phyloP scores from a whole-genome alignment of 805 yeast species.

The Wickerhamomyces mucosus region DNA sequence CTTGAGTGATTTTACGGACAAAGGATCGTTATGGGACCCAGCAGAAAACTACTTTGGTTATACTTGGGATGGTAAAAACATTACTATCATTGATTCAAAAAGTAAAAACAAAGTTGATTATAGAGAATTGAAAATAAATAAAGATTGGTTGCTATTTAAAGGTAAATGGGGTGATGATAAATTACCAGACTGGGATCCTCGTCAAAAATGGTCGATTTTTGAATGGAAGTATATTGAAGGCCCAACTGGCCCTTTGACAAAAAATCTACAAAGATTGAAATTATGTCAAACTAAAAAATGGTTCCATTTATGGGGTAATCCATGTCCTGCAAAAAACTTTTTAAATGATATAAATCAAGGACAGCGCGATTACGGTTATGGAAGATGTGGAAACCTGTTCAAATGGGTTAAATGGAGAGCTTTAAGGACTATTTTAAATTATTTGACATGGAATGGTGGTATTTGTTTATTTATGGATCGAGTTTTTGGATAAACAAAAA shows the following conservation, averaged over 20 bases:
- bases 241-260: slow-evolving; percentile 81
- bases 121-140: slow-evolving; percentile 18
- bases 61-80: slow-evolving; percentile 53
- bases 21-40: slow-evolving; percentile 96
- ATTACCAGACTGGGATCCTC: slow-evolving; percentile 53
- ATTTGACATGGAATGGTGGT: slow-evolving; percentile 54
- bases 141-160: slow-evolving; percentile 62
- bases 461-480: slow-evolving; percentile 45
- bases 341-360: slow-evolving; percentile 30
- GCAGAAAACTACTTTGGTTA: slow-evolving; percentile 72
- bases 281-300: slow-evolving; percentile 83
- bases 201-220: slow-evolving; percentile 82
- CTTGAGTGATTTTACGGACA: slow-evolving; percentile 84
- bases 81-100: slow-evolving; percentile 28
- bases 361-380: slow-evolving; percentile 70
- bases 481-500: slow-evolving; percentile 34
- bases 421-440: slow-evolving; percentile 38
- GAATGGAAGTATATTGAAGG: slow-evolving; percentile 91
- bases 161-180: slow-evolving; percentile 93
- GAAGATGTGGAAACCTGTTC: slow-evolving; percentile 60
- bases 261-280: slow-evolving; percentile 57
- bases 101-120: slow-evolving; percentile 16
- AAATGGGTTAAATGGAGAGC: slow-evolving; percentile 42
- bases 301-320: slow-evolving; percentile 77
- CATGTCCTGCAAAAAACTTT: slow-evolving; percentile 69